Conservation (phyloP, 2,329 filamentous ascomycete species). For the Colletotrichum tabaci region DNA sequence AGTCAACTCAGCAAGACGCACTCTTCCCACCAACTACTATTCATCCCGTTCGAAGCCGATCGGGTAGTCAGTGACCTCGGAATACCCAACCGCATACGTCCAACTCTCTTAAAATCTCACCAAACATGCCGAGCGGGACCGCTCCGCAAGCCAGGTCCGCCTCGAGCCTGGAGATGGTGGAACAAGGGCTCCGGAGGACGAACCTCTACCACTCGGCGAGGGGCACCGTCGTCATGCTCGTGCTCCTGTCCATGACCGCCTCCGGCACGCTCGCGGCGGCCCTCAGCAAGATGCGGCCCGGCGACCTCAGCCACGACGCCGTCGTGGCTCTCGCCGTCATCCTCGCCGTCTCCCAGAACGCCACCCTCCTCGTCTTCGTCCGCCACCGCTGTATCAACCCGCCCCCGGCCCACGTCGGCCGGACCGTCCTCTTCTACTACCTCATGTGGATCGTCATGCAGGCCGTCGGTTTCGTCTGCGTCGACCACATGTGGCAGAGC, state of each 20-base stretch:
- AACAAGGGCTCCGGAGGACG: not conserved
- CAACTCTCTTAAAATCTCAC: too few relatives aligned
- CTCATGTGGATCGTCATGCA: constrained; percentile 9
- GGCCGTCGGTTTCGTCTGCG: not conserved
- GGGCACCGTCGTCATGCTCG: not conserved
- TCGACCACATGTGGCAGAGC: not conserved
- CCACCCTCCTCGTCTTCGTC: not conserved
- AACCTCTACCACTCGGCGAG: not conserved
- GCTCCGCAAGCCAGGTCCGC: not conserved
- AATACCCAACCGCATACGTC: too few relatives aligned
- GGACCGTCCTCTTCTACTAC: constrained; percentile 2
- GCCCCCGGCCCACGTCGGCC: not conserved
- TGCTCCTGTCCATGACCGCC: not conserved
- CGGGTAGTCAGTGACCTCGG: too few relatives aligned
- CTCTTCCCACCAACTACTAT: too few relatives aligned
- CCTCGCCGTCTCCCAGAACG: not conserved
- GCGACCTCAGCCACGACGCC: not conserved
- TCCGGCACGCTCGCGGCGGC: not conserved
- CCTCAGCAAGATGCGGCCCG: not conserved
- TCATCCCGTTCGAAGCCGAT: too few relatives aligned
- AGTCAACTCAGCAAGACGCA: not conserved
- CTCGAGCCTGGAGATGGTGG: not conserved
- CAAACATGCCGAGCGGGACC: not conserved
- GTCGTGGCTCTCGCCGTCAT: not conserved
- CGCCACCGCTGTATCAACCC: not conserved